Percentiles rank a stretch among this genome's conserved stretches.
Evolutionary conservation across 331 rosid species (phyloP).

Genomic region (Malus hybrid): DNA sequence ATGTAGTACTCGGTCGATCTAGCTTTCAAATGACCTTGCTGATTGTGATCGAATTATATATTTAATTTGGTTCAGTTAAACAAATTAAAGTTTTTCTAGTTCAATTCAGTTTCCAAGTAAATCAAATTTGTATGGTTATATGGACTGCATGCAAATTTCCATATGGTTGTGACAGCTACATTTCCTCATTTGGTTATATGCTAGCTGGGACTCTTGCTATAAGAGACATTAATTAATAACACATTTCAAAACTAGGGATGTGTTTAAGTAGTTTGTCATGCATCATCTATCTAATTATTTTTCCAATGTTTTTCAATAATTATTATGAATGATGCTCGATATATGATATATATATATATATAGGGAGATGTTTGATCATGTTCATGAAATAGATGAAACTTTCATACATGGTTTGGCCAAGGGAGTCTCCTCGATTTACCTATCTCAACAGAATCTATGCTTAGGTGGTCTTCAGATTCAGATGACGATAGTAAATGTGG

Average conservation of each 20-base stretch:
- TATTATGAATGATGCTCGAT: neutral
- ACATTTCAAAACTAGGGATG: neutral
- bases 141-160: neutral
- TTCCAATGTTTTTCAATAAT: neutral
- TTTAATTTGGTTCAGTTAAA: neutral
- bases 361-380: too few relatives aligned
- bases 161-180: neutral
- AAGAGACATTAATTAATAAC: neutral
- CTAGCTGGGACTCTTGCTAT: neutral
- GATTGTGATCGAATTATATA: neutral
- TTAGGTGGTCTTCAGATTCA: too few relatives aligned
- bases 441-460: too few relatives aligned
- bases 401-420: too few relatives aligned
- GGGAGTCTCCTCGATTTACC: too few relatives aligned
- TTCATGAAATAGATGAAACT: too few relatives aligned
- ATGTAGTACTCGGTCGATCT: neutral
- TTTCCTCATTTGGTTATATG: conserved; percentile 5
- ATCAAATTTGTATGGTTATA: neutral
- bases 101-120: neutral
- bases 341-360: too few relatives aligned
- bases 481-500: too few relatives aligned
- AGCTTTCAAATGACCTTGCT: conserved; percentile 22
- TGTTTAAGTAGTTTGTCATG: neutral
- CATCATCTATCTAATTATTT: neutral
- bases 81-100: conserved; percentile 8